Evolutionary conservation across 192 early-diverging fungal species (phyloP).

Genomic region (Ramicandelaber brevisporus): DNA sequence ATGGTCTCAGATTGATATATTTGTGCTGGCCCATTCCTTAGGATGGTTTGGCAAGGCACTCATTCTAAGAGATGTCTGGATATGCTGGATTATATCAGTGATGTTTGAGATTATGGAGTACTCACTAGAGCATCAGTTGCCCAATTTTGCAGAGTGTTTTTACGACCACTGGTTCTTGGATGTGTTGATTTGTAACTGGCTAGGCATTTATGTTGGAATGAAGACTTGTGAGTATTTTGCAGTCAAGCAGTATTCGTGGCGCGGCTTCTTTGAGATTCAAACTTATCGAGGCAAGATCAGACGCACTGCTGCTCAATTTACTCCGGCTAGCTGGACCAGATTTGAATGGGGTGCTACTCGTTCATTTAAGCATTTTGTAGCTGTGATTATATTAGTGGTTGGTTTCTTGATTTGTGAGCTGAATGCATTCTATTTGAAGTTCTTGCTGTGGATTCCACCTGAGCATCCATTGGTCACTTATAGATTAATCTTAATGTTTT

Average conservation of each 20-base stretch:
- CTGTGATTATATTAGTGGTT: slow-evolving; percentile 43
- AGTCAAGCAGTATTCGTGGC: slow-evolving; percentile 91
- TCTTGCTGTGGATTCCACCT: slow-evolving; percentile 75
- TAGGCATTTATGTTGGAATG: slow-evolving; percentile 80
- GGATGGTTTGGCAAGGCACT: slow-evolving; percentile 90
- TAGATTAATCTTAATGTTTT: slow-evolving; percentile 54
- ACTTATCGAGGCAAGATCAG: slow-evolving; percentile 66
- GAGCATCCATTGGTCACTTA: slow-evolving; percentile 55
- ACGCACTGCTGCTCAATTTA: slow-evolving; percentile 74
- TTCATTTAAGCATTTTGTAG: slow-evolving; percentile 66
- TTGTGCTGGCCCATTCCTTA: slow-evolving; percentile 73
- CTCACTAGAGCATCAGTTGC: slow-evolving; percentile 78
- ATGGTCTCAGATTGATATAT: slow-evolving; percentile 70
- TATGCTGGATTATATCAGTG: slow-evolving; percentile 88
- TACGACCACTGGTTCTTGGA: slow-evolving; percentile 98
- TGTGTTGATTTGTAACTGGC: slow-evolving; percentile 80
- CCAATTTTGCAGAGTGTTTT: slow-evolving; percentile 98
- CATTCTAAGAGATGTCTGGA: slow-evolving; percentile 77
- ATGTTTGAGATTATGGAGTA: slow-evolving; percentile 94
- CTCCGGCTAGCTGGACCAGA: slow-evolving; percentile 80
- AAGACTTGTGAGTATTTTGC: slow-evolving; percentile 93
- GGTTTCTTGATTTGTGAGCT: slow-evolving; percentile 37
- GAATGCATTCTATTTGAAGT: slow-evolving; percentile 89
- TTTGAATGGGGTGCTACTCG: slow-evolving; percentile 79
- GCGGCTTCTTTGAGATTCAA: slow-evolving; percentile 63